Evolutionary conservation across 2,329 filamentous ascomycete species (phyloP).

Genomic region (Aspergillus floridensis): DNA sequence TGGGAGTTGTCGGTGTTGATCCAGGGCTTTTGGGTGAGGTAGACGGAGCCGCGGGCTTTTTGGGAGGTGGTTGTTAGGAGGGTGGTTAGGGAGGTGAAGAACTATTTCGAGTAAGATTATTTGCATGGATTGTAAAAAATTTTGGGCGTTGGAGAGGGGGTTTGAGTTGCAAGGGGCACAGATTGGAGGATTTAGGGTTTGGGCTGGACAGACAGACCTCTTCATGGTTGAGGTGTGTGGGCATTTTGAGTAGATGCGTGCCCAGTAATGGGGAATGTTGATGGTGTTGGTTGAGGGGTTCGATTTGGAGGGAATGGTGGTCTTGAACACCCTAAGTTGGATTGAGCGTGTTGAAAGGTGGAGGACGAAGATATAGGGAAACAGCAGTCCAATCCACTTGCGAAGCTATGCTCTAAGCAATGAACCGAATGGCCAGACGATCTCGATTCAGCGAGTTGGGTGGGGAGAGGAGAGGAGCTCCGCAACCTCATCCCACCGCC

Average conservation of each 20-base stretch:
- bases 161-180: neutral
- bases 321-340: neutral
- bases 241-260: conserved; percentile 22
- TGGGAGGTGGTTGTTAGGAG: conserved; percentile 42
- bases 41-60: conserved; percentile 43
- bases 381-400: too few relatives aligned
- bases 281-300: neutral
- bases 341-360: neutral
- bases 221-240: conserved; percentile 40
- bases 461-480: conserved; percentile 12
- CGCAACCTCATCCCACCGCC: conserved; percentile 16
- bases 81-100: conserved; percentile 41
- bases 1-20: conserved; percentile 7
- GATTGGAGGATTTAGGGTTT: neutral
- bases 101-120: conserved; percentile 26
- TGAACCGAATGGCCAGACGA: neutral
- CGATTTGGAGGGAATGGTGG: neutral
- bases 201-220: conserved; percentile 38
- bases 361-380: too few relatives aligned
- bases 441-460: conserved; percentile 5
- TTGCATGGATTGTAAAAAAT: too few relatives aligned
- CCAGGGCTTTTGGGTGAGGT: conserved; percentile 45
- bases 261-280: too few relatives aligned
- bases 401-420: neutral
- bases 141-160: neutral